Base-by-base conservation (phyloP, 1,284 basidiomycete genomes). In the Papiliotrema flavescens region DNA sequence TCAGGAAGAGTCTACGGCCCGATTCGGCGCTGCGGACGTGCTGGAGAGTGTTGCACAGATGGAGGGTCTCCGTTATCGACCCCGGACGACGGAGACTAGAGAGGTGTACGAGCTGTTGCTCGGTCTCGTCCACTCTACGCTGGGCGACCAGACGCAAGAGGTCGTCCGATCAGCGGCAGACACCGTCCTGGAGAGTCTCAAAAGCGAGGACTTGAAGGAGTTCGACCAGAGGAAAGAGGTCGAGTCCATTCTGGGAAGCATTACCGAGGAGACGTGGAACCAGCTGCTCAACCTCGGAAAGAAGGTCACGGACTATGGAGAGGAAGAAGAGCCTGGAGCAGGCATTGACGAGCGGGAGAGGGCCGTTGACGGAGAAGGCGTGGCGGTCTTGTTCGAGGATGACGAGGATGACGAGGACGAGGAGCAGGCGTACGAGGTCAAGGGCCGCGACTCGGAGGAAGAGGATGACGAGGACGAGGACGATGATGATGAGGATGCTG, bases 191-290 rank as follows among this genome's bases (percentile, higher is more conserved):
- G 92, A 96, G 77, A 83, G 85, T 3, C 82, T 98, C 66, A 98
- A 98, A 79, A 88, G 86, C 67, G 92, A 96, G 61, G 80, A 82
- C 58, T 75, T 94, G 79, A 96, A 94, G 78, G 95, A 98, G 75
- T 91, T 97, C 67, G 96, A 98, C 81, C 95, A 95, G 82, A 96
- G 97, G 78, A 90, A 86, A 77, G 93, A 97, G 69, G 84, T 95
- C 28, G 88, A 97, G 75, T 85, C 85, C 14, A 83, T 98, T 47
- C 71, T 95, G 3, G 53, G 58, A 2, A 60, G 81, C 0, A 71
- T 96, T 13, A 77, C 83, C 13, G 85, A 83, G 65, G 94, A 97
- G 60, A 72, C 79, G 3, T 98, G 98, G 74, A 83, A 86, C 15
- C 89, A 94, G 75, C 82, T 98, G 45, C 80, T 97, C 61, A 88